Conservation (phyloP, 495 filamentous ascomycete genomes). For the Patellaria atrata region DNA sequence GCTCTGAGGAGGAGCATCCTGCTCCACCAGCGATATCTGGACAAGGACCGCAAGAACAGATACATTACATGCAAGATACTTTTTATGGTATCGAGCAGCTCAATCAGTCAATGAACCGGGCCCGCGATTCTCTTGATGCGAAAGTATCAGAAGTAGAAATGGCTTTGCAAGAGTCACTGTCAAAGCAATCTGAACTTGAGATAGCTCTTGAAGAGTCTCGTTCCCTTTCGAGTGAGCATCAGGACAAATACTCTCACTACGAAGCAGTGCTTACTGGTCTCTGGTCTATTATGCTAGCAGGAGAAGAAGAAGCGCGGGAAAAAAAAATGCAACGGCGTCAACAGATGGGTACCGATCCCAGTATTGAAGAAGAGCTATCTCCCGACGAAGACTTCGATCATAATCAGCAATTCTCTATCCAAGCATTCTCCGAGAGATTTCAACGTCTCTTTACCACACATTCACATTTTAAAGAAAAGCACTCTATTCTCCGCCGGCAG, state of each 20-base stretch:
- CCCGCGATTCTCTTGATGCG: no score
- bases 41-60: conserved; percentile 15
- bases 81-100: conserved; percentile 17
- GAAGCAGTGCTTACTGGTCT: conserved; percentile 50
- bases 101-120: conserved; percentile 9
- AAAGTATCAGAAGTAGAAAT: no score
- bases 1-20: conserved; percentile 6
- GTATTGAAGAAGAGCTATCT: conserved; percentile 31
- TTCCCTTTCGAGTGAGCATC: conserved; percentile 22
- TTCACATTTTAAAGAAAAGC: conserved; percentile 60
- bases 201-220: conserved; percentile 29
- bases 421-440: conserved; percentile 58
- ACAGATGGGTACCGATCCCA: conserved; percentile 30
- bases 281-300: conserved; percentile 56
- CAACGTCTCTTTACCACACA: conserved; percentile 55
- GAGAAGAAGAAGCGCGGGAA: conserved; percentile 42
- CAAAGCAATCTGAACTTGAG: no score
- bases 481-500: conserved; percentile 68
- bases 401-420: conserved; percentile 48
- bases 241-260: conserved; percentile 37
- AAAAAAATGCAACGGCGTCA: conserved; percentile 37
- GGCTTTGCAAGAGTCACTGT: no score
- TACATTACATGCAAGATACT: conserved; percentile 20
- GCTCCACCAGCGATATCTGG: conserved; percentile 15
- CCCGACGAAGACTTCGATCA: conserved; percentile 26